Conservation (phyloP, 306 rosid species). For the Castanea crenata region DNA sequence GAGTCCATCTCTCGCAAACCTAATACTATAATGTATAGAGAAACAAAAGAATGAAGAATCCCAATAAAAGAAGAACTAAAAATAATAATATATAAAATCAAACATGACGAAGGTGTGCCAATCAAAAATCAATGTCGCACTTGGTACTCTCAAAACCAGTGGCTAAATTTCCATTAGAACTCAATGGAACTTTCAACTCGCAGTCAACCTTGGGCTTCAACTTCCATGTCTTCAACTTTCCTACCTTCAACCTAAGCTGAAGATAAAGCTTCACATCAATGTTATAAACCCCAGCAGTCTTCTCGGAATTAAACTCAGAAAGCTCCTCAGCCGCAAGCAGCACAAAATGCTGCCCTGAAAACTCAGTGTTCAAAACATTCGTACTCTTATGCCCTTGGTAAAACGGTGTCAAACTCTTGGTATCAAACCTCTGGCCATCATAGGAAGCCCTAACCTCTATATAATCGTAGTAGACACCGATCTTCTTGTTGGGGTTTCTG, state of each 20-base stretch:
- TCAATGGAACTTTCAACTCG: background rate
- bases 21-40: too few relatives aligned
- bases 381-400: background rate
- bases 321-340: background rate
- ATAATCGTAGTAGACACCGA: conserved; percentile 37
- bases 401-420: conserved; percentile 21
- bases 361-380: background rate
- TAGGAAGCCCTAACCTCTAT: conserved; percentile 34
- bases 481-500: conserved; percentile 42
- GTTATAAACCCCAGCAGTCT: background rate
- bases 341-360: background rate
- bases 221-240: background rate
- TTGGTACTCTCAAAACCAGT: conserved; percentile 19
- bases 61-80: too few relatives aligned
- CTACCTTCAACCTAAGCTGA: background rate
- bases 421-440: conserved; percentile 14
- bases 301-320: background rate
- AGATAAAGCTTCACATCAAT: background rate
- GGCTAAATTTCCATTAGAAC: background rate
- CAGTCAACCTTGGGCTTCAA: background rate
- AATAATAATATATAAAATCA: too few relatives aligned
- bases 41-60: too few relatives aligned
- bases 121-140: too few relatives aligned
- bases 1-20: too few relatives aligned
- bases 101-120: too few relatives aligned